Evolutionary conservation across 2,329 filamentous ascomycete genomes (phyloP).

Genomic region (Pseudocercospora fuligena): DNA sequence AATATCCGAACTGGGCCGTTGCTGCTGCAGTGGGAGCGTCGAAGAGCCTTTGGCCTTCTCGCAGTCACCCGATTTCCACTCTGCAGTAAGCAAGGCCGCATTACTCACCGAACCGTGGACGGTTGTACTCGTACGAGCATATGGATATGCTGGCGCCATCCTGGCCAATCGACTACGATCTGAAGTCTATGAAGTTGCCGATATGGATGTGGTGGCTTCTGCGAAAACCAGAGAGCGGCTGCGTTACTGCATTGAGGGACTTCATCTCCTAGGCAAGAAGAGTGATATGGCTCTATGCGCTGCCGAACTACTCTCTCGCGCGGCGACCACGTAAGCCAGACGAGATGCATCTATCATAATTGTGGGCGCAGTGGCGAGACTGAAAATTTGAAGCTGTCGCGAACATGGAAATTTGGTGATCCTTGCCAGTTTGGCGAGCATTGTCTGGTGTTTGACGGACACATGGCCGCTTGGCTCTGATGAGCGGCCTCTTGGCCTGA

Average conservation of each 20-base stretch:
- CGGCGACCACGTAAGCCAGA: constrained; percentile 4
- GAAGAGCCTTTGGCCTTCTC: constrained; percentile 20
- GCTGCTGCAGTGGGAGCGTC: constrained; percentile 6
- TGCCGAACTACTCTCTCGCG: constrained; percentile 16
- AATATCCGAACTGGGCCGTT: constrained; percentile 27
- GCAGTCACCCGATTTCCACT: constrained; percentile 26
- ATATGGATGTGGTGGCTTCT: not conserved
- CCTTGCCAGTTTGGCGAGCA: not conserved
- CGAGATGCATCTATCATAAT: not conserved
- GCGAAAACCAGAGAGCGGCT: constrained; percentile 13
- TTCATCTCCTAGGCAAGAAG: constrained; percentile 22
- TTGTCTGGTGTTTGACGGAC: not conserved
- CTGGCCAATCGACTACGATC: constrained; percentile 14
- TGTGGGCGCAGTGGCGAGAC: not conserved
- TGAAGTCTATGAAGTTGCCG: not conserved
- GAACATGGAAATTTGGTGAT: not conserved
- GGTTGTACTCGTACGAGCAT: constrained; percentile 24
- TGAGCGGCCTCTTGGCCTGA: not conserved
- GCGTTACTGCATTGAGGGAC: constrained; percentile 21
- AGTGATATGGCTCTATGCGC: constrained; percentile 25
- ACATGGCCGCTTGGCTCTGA: not conserved
- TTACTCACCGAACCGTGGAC: constrained; percentile 31
- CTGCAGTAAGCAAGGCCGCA: constrained; percentile 28
- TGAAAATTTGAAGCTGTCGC: not conserved
- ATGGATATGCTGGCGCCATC: constrained; percentile 24